A percentile compares a stretch with the other conserved stretches of the same genome.
phyloP scores from a whole-genome alignment of 1,139 yeast species.

The Pichia sp. region DNA sequence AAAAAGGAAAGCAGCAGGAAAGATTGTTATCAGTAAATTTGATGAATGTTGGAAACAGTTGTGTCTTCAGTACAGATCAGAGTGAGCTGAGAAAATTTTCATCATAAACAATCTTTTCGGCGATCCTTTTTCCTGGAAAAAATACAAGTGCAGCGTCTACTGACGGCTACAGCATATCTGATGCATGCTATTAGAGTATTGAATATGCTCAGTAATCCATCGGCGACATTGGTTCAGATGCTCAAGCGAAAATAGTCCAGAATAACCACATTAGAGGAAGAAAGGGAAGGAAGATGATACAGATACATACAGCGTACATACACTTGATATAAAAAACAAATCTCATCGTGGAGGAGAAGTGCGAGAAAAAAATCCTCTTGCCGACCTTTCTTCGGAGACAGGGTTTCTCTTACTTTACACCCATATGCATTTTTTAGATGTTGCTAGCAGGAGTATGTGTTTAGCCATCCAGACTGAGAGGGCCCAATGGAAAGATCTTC shows the following conservation, averaged over 20 bases:
- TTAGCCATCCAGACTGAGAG: too few species aligned
- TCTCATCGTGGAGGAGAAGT: too few species aligned
- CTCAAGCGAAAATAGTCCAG: too few species aligned
- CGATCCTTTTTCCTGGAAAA: neutral
- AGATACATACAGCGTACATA: too few species aligned
- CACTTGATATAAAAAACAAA: too few species aligned
- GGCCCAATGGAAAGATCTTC: conserved; percentile 10
- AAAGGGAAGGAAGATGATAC: too few species aligned
- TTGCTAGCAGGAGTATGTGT: too few species aligned
- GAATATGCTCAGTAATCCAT: too few species aligned
- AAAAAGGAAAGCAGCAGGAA: neutral
- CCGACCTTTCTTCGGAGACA: neutral
- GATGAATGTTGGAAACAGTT: conserved; percentile 35
- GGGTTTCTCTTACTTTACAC: neutral
- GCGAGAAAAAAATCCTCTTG: neutral
- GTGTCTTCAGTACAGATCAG: conserved; percentile 32
- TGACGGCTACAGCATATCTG: neutral
- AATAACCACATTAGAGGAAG: too few species aligned
- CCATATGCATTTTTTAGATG: too few species aligned
- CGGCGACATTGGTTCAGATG: too few species aligned
- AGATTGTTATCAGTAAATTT: conserved; percentile 27
- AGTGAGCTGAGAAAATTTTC: conserved; percentile 37
- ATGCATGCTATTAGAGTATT: too few species aligned
- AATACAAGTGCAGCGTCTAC: neutral
- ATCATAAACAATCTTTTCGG: conserved; percentile 29